phyloP scores from a whole-genome alignment of 2,329 filamentous ascomycete species.

The Penicillium sp. region DNA sequence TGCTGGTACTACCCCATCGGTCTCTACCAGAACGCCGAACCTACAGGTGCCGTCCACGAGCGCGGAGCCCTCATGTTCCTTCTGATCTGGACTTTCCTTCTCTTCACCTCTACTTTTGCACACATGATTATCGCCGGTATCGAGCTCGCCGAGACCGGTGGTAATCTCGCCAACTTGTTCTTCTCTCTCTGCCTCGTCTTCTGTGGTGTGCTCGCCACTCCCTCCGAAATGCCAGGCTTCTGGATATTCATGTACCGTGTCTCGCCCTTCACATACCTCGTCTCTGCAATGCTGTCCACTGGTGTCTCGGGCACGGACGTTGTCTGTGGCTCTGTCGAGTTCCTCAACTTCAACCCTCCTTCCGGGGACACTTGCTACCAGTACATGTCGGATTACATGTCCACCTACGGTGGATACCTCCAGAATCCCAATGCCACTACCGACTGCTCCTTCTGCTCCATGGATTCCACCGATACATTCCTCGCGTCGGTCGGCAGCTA shows the following conservation, averaged over 20 bases:
- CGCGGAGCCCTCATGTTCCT: slow-evolving; percentile 67
- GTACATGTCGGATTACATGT: slow-evolving; percentile 48
- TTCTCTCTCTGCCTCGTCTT: slow-evolving; percentile 62
- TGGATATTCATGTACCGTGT: slow-evolving; percentile 78
- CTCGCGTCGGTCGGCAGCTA: slow-evolving; percentile 43
- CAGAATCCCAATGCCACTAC: slow-evolving; percentile 45
- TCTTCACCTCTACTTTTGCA: slow-evolving; percentile 71
- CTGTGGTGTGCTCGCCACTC: slow-evolving; percentile 55
- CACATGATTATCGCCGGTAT: slow-evolving; percentile 72
- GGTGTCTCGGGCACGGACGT: slow-evolving; percentile 34
- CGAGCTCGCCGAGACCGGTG: slow-evolving; percentile 67
- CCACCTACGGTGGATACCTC: slow-evolving; percentile 41
- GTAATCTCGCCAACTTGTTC: slow-evolving; percentile 61
- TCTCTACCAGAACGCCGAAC: slow-evolving; percentile 44
- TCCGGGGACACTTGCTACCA: slow-evolving; percentile 60
- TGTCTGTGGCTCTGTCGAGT: slow-evolving; percentile 33
- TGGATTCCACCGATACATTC: slow-evolving; percentile 50
- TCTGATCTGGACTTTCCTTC: slow-evolving; percentile 64
- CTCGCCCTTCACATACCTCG: slow-evolving; percentile 65
- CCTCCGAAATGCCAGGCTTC: slow-evolving; percentile 63
- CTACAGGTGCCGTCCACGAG: slow-evolving; percentile 43
- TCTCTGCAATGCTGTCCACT: slow-evolving; percentile 46
- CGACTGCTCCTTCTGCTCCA: slow-evolving; percentile 52
- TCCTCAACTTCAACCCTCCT: slow-evolving; percentile 48
- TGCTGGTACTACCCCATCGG: slow-evolving; percentile 68